A percentile compares a stretch with the other conserved stretches of the same genome.
phyloP scores from a whole-genome alignment of 441 rosid species.

The Populus hybrid region DNA sequence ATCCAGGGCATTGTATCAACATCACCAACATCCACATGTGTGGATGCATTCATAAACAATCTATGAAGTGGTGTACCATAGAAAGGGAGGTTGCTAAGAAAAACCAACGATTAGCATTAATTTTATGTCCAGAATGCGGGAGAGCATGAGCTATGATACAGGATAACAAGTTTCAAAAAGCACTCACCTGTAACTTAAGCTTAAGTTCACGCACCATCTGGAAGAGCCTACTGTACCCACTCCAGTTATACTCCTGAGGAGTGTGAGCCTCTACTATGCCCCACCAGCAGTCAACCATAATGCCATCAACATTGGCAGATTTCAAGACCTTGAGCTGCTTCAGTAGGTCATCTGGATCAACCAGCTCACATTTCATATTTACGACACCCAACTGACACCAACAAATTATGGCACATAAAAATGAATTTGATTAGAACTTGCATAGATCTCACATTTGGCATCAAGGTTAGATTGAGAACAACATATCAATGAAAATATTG shows the following conservation, averaged over 20 bases:
- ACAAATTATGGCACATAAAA: constrained; percentile 16
- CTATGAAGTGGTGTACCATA: neutral
- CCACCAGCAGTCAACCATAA: constrained; percentile 99
- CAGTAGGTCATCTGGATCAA: constrained; percentile 79
- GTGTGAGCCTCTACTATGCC: constrained; percentile 94
- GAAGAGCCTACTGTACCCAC: constrained; percentile 78
- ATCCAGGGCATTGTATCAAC: neutral
- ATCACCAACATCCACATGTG: neutral
- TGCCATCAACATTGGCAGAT: constrained; percentile 77
- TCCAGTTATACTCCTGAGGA: constrained; percentile 94
- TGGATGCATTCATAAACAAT: neutral
- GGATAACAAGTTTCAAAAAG: constrained; percentile 1
- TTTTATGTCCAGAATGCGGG: neutral
- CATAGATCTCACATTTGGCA: constrained; percentile 1
- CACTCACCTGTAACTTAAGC: constrained; percentile 81
- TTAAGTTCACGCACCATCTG: constrained; percentile 81
- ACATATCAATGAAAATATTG: neutral
- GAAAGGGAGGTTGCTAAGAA: neutral
- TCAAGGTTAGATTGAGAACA: constrained; percentile 7
- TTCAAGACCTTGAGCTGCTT: constrained; percentile 83
- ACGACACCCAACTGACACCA: constrained; percentile 78
- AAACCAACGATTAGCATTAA: neutral
- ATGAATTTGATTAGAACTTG: constrained; percentile 6
- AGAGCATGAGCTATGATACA: neutral
- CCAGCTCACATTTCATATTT: constrained; percentile 89